These are phyloP conservation scores for Boletus subcaerulescens DNA, from an alignment of 768 basidiomycete genomes.

Conservation along the genomic window DNA sequence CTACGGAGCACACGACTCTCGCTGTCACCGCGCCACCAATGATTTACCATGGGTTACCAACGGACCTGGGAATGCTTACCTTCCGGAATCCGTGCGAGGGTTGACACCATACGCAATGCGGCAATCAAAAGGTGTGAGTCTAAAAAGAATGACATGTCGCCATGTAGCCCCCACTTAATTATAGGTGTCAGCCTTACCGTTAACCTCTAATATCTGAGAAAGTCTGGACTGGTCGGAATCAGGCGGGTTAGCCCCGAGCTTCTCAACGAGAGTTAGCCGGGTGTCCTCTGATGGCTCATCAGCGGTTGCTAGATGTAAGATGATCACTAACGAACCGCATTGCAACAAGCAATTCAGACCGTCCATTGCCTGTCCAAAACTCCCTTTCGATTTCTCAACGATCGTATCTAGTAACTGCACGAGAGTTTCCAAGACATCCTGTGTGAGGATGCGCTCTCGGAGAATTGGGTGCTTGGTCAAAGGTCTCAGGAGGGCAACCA, in stretches of 20 bases:
- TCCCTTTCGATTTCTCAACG: not conserved
- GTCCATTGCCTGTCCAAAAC: constrained; percentile 23
- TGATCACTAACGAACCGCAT: constrained; percentile 11
- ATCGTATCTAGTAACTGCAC: constrained; percentile 14
- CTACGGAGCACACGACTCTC: not conserved
- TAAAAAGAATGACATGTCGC: not conserved
- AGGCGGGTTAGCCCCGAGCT: constrained; percentile 1
- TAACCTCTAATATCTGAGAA: constrained; percentile 11
- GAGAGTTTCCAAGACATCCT: constrained; percentile 10
- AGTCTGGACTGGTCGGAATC: constrained; percentile 6
- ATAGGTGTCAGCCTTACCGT: constrained; percentile 3
- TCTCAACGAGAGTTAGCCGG: not conserved
- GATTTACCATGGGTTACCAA: too few species aligned
- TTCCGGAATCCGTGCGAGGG: constrained; percentile 16
- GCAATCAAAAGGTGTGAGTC: constrained; percentile 11
- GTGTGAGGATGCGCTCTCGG: constrained; percentile 13
- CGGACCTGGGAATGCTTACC: constrained; percentile 2
- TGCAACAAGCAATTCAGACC: constrained; percentile 17
- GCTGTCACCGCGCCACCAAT: not conserved
- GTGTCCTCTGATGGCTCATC: constrained; percentile 8
- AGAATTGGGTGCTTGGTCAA: constrained; percentile 16
- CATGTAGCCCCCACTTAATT: not conserved
- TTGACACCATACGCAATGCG: constrained; percentile 17
- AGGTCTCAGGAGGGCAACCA: constrained; percentile 22
- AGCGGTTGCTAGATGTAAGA: not conserved